These are phyloP conservation scores for Murraya koenigii DNA, from an alignment of 345 rosid genomes.

Conservation along the genomic window DNA sequence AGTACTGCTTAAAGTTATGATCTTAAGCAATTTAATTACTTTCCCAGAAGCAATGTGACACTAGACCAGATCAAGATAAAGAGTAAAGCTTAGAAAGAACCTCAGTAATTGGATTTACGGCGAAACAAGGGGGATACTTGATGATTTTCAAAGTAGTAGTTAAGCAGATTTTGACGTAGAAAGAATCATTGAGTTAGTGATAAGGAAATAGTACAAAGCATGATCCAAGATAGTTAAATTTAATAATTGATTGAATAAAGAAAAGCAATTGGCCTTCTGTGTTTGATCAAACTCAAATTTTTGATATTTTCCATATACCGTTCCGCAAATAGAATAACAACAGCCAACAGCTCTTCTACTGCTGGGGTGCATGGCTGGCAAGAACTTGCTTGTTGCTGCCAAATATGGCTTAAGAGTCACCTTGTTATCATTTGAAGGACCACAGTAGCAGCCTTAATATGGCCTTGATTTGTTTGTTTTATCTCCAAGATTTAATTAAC, in stretches of 20 bases:
- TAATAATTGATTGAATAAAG: background rate
- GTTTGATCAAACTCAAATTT: background rate
- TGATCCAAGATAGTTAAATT: background rate
- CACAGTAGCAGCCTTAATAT: background rate
- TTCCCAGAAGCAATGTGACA: background rate
- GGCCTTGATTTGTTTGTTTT: background rate
- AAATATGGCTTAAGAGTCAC: background rate
- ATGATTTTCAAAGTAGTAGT: background rate
- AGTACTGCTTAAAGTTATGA: background rate
- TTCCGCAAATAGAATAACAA: background rate
- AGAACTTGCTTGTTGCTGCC: background rate
- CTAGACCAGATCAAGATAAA: background rate
- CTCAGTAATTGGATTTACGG: background rate
- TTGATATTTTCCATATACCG: background rate
- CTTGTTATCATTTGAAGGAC: constrained; percentile 5
- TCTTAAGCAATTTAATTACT: background rate
- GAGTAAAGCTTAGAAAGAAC: background rate
- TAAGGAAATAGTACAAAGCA: background rate
- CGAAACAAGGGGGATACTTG: background rate
- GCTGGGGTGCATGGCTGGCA: background rate
- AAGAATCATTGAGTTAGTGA: background rate
- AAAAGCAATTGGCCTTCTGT: background rate
- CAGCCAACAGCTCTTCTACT: background rate
- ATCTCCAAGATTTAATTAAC: background rate
- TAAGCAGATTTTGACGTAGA: constrained; percentile 1